Conservation (phyloP, 2,329 filamentous ascomycete species). For the Bipolaris victoriae region DNA sequence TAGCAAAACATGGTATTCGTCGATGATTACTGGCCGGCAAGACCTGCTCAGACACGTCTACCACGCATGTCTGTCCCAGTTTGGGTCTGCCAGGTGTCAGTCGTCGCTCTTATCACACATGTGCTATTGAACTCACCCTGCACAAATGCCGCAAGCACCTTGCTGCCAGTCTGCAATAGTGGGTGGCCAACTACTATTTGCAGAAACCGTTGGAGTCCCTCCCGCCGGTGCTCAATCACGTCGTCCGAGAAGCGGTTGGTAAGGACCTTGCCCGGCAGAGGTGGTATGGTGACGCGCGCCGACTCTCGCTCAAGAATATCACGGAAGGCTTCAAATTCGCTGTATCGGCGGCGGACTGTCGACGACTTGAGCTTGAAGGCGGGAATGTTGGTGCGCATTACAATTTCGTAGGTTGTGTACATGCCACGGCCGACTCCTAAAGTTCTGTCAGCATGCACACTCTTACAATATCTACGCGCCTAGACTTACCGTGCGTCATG, state of each 20-base stretch:
- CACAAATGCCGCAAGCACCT: conserved; percentile 94
- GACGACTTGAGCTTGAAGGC: conserved; percentile 92
- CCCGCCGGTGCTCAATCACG: conserved; percentile 92
- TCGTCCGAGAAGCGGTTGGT: conserved; percentile 98
- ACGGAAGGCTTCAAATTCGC: conserved; percentile 98
- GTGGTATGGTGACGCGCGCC: conserved; percentile 92
- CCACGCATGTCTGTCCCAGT: conserved; percentile 74
- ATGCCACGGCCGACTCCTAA: conserved; percentile 93
- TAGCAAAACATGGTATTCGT: not conserved
- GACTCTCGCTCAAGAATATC: conserved; percentile 96
- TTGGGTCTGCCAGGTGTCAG: conserved; percentile 65
- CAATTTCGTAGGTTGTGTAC: conserved; percentile 99
- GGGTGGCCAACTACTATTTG: conserved; percentile 98
- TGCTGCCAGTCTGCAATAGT: conserved; percentile 94
- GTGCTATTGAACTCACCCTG: conserved; percentile 69
- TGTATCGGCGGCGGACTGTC: conserved; percentile 90
- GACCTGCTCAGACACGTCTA: conserved; percentile 19
- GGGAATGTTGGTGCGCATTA: conserved; percentile 97
- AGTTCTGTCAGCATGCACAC: conserved; percentile 58
- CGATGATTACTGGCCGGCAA: not conserved
- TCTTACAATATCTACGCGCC: not conserved
- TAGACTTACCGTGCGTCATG: conserved; percentile 34
- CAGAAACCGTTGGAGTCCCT: conserved; percentile 91
- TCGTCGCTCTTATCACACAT: not conserved
- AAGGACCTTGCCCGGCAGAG: conserved; percentile 95